A percentile compares a stretch with the other conserved stretches of the same genome.
phyloP scores from a whole-genome alignment of 352 stramenopile genomes.

The Pythium biforme region DNA sequence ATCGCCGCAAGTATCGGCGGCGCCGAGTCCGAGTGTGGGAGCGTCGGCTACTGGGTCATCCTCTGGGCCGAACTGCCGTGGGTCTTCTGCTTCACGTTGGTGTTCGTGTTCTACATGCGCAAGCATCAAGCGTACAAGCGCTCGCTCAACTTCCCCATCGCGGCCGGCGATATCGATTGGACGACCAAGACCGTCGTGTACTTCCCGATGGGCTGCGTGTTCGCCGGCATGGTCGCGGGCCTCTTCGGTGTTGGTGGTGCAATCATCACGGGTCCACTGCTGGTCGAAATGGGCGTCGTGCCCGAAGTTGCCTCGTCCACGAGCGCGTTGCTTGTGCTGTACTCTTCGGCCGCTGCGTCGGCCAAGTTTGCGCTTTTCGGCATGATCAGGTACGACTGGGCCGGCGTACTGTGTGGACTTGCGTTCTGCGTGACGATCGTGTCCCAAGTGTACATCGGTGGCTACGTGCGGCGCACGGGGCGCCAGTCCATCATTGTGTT shows the following conservation, averaged over 20 bases:
- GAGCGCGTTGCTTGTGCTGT: constrained; percentile 52
- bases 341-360: constrained; percentile 40
- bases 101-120: constrained; percentile 31
- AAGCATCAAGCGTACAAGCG: constrained; percentile 41
- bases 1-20: constrained; percentile 21
- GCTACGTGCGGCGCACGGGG: constrained; percentile 46
- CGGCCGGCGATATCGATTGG: constrained; percentile 46
- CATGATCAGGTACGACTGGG: constrained; percentile 49
- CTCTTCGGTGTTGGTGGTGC: constrained; percentile 55
- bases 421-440: constrained; percentile 45
- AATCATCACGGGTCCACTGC: constrained; percentile 53
- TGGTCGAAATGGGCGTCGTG: constrained; percentile 56
- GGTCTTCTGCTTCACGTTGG: constrained; percentile 41
- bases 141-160: constrained; percentile 37
- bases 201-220: constrained; percentile 39
- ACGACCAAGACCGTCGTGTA: constrained; percentile 33
- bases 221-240: constrained; percentile 43
- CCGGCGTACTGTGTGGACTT: constrained; percentile 33
- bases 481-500: constrained; percentile 53
- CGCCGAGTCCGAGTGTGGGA: constrained; percentile 30
- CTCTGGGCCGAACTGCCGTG: constrained; percentile 46
- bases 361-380: constrained; percentile 56
- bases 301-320: constrained; percentile 48
- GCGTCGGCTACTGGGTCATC: constrained; percentile 43
- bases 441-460: constrained; percentile 46